Evolutionary conservation across 106 monocot genomes (phyloP).

Genomic region (Vanilla planifolia): DNA sequence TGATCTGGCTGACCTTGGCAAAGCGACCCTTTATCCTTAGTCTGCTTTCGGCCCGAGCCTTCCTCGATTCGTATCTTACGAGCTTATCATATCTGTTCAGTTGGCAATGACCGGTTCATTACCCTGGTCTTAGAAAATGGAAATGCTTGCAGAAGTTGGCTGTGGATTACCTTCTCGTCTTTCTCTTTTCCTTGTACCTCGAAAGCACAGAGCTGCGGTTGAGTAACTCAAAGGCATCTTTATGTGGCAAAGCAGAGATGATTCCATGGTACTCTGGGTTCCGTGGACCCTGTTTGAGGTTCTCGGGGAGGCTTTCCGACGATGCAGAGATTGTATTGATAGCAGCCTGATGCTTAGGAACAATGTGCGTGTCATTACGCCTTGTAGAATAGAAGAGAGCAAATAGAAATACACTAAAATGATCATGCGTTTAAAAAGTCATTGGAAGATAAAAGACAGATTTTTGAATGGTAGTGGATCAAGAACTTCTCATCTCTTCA

Average conservation of each 20-base stretch:
- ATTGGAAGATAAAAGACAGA: too few species aligned
- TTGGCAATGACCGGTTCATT: background rate
- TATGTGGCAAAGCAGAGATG: constrained; percentile 1
- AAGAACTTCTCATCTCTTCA: too few species aligned
- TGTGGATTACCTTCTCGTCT: constrained; percentile 17
- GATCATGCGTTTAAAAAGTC: too few species aligned
- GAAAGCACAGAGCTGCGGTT: constrained; percentile 25
- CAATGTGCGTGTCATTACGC: too few species aligned
- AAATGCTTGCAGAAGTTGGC: background rate
- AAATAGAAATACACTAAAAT: too few species aligned
- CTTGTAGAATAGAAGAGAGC: too few species aligned
- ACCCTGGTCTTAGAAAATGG: background rate
- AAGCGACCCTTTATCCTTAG: constrained; percentile 53
- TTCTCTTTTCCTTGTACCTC: constrained; percentile 45
- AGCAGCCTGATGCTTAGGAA: too few species aligned
- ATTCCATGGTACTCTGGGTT: background rate
- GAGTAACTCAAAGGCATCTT: constrained; percentile 14
- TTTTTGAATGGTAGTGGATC: too few species aligned
- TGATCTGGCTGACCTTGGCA: constrained; percentile 24
- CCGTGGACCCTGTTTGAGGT: too few species aligned
- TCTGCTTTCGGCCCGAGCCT: constrained; percentile 49
- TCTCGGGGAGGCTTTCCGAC: too few species aligned
- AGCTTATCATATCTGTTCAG: constrained; percentile 49
- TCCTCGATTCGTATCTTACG: constrained; percentile 53
- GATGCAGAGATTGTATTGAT: too few species aligned